Conservation (phyloP, 129 eudicot genomes). For the Rutidosis leptorrhynchoides region DNA sequence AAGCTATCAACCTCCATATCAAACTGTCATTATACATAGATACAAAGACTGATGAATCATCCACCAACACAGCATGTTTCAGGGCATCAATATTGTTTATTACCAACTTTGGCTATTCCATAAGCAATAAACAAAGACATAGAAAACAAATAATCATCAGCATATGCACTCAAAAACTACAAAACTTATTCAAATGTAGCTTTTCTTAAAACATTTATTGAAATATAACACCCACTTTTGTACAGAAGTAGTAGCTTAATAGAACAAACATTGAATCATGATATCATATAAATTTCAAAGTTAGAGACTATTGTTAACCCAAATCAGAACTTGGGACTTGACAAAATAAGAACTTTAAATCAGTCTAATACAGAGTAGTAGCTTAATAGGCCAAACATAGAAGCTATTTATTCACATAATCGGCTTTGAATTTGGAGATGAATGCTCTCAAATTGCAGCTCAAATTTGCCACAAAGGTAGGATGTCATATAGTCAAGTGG, state of each 20-base stretch:
- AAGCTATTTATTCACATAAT: not conserved
- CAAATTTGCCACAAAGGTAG: not conserved
- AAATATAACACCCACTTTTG: too few relatives aligned
- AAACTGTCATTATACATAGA: slow-evolving; percentile 85
- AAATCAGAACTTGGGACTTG: not conserved
- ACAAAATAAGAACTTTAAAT: not conserved
- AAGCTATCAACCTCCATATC: slow-evolving; percentile 93
- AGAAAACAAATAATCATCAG: slow-evolving; percentile 18
- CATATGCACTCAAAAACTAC: slow-evolving; percentile 12
- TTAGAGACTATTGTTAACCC: slow-evolving; percentile 10
- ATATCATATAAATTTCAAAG: not conserved
- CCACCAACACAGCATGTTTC: too few relatives aligned
- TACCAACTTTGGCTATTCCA: too few relatives aligned
- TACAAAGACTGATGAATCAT: slow-evolving; percentile 64
- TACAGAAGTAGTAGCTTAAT: too few relatives aligned
- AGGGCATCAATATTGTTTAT: too few relatives aligned
- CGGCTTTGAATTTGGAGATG: not conserved
- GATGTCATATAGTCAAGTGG: not conserved
- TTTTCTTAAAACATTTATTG: too few relatives aligned
- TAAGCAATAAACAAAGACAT: slow-evolving; percentile 9
- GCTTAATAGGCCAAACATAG: not conserved
- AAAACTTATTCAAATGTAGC: too few relatives aligned
- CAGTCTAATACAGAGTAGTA: not conserved
- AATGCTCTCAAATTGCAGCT: not conserved
- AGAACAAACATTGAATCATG: too few relatives aligned